phyloP scores from a whole-genome alignment of 495 filamentous ascomycete species.

The Aspergillus steynii region DNA sequence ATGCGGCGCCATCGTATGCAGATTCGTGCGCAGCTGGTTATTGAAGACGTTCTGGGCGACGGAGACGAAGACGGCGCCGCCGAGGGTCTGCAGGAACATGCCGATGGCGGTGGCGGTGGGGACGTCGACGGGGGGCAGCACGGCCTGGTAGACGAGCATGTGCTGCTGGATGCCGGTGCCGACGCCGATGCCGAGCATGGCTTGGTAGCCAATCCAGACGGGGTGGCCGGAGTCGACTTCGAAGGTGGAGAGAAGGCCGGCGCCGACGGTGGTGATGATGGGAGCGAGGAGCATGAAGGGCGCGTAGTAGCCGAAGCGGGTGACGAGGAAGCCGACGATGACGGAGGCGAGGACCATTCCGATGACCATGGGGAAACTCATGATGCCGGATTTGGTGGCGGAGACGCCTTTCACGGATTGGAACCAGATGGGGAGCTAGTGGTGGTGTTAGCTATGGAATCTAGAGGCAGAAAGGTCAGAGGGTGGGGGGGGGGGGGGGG shows the following conservation, averaged over 20 bases:
- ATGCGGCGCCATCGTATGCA: constrained; percentile 51
- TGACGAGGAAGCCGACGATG: constrained; percentile 59
- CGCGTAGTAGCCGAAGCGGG: constrained; percentile 70
- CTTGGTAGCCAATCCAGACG: constrained; percentile 79
- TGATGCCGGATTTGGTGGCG: constrained; percentile 72
- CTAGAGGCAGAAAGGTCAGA: background rate
- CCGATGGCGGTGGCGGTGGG: constrained; percentile 66
- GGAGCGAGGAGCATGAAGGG: constrained; percentile 68
- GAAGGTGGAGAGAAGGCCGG: constrained; percentile 69
- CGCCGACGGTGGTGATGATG: constrained; percentile 63
- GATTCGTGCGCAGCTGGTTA: constrained; percentile 62
- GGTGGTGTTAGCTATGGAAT: constrained; percentile 10
- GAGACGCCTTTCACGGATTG: constrained; percentile 74
- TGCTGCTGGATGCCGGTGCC: constrained; percentile 70
- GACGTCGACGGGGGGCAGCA: constrained; percentile 59
- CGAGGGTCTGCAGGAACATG: constrained; percentile 71
- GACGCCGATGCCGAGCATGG: constrained; percentile 66
- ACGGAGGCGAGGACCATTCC: constrained; percentile 61
- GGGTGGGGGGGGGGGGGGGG: constrained; percentile 2
- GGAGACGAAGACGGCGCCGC: constrained; percentile 71
- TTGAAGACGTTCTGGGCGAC: constrained; percentile 78
- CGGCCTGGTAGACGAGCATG: constrained; percentile 69
- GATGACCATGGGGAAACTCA: constrained; percentile 74
- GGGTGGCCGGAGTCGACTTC: constrained; percentile 49
- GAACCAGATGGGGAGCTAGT: constrained; percentile 84